Percentiles rank a stretch among this genome's conserved stretches.
phyloP scores from a whole-genome alignment of 768 basidiomycete genomes.

The Dentipellis fragilis region DNA sequence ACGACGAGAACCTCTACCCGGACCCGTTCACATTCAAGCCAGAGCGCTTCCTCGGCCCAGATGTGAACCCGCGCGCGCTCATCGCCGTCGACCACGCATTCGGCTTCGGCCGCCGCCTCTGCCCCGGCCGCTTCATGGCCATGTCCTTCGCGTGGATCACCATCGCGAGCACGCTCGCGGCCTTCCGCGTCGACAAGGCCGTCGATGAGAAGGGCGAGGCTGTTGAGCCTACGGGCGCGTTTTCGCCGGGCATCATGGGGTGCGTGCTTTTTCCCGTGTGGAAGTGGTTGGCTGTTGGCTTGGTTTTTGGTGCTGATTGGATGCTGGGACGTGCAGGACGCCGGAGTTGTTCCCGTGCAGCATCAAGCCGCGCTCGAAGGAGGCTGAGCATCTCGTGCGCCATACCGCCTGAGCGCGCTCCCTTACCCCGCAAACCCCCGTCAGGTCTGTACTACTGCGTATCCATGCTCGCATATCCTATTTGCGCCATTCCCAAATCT shows the following conservation, averaged over 20 bases:
- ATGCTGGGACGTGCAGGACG: slow-evolving; percentile 1
- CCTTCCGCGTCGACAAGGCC: slow-evolving; percentile 10
- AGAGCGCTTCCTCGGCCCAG: slow-evolving; percentile 17
- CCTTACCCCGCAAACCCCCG: neutral
- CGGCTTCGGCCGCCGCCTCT: slow-evolving; percentile 15
- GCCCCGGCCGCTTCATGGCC: slow-evolving; percentile 16
- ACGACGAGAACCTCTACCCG: slow-evolving; percentile 18
- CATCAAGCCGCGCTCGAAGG: slow-evolving; percentile 10
- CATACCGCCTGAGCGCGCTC: neutral
- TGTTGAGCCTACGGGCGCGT: slow-evolving; percentile 11
- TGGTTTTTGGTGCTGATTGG: no score
- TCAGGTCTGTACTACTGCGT: neutral
- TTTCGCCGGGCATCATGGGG: slow-evolving; percentile 12
- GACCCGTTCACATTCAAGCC: slow-evolving; percentile 22
- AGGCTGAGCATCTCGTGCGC: slow-evolving; percentile 9
- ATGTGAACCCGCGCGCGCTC: slow-evolving; percentile 4
- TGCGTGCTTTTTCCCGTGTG: neutral
- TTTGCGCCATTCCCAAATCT: no score
- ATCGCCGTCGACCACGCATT: slow-evolving; percentile 13
- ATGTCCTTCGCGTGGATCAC: slow-evolving; percentile 10
- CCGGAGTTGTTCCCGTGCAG: slow-evolving; percentile 12
- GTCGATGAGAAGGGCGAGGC: slow-evolving; percentile 9
- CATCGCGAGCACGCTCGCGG: slow-evolving; percentile 12
- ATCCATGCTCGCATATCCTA: neutral
- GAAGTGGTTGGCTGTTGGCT: neutral